Evolutionary conservation across 2,329 filamentous ascomycete genomes (phyloP).

Genomic region (Monilinia aucupariae): DNA sequence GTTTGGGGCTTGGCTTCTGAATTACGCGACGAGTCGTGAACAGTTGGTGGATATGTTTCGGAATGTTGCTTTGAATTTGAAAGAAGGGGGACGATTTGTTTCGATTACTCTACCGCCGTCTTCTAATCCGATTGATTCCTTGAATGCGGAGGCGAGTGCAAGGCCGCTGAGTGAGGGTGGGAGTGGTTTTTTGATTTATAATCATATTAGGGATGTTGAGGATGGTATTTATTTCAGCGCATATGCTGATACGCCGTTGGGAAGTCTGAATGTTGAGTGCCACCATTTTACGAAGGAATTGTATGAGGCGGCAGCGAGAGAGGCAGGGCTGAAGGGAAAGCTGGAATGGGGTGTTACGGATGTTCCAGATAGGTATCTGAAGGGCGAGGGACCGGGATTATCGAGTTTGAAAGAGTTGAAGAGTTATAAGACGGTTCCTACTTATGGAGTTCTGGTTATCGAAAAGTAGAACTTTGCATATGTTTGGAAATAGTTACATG

Average conservation of each 20-base stretch:
- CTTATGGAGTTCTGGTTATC: constrained; percentile 29
- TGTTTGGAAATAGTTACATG: not conserved
- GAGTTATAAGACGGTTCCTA: constrained; percentile 27
- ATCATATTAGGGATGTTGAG: constrained; percentile 22
- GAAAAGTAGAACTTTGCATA: constrained; percentile 20
- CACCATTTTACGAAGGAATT: constrained; percentile 33
- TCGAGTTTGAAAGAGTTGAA: constrained; percentile 29
- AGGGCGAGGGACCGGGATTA: constrained; percentile 24
- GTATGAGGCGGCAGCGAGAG: constrained; percentile 32
- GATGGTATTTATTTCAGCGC: constrained; percentile 25
- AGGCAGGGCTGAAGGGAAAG: constrained; percentile 30
- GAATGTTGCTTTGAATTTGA: constrained; percentile 37
- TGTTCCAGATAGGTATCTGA: constrained; percentile 27
- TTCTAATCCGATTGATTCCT: constrained; percentile 25
- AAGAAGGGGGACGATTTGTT: constrained; percentile 35
- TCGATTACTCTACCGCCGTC: constrained; percentile 30
- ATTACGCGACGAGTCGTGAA: constrained; percentile 34
- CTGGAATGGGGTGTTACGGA: constrained; percentile 29
- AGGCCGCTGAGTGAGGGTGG: constrained; percentile 21
- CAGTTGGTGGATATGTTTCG: constrained; percentile 36
- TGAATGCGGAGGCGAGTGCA: constrained; percentile 22
- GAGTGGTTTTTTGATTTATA: constrained; percentile 22
- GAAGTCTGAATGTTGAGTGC: constrained; percentile 28
- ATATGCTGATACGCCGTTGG: constrained; percentile 22
- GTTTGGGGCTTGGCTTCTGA: constrained; percentile 37